Conservation (phyloP, 2,329 filamentous ascomycete species). For the Penicillium frequentans region DNA sequence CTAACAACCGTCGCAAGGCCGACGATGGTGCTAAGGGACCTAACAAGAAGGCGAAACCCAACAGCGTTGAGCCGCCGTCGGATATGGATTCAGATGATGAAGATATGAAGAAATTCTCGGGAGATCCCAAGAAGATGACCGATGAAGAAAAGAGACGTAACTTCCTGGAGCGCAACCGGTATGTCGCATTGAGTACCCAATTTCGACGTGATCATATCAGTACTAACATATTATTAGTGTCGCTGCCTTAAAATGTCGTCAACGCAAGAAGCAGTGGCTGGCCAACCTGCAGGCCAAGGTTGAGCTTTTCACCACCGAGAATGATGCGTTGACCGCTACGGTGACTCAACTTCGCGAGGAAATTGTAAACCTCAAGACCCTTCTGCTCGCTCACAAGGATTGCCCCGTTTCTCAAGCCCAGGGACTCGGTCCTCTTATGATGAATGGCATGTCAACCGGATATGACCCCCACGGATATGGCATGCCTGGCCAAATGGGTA, state of each 20-base stretch:
- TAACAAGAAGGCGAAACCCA: constrained; percentile 72
- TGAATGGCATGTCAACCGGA: constrained; percentile 42
- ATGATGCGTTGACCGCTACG: constrained; percentile 80
- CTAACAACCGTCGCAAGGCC: constrained; percentile 75
- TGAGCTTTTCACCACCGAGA: constrained; percentile 87
- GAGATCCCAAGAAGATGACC: constrained; percentile 78
- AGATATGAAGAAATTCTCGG: constrained; percentile 50
- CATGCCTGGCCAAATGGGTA: constrained; percentile 43
- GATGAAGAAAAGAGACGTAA: constrained; percentile 99
- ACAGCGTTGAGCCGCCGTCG: constrained; percentile 39
- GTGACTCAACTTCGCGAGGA: constrained; percentile 86
- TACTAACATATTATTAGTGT: constrained; percentile 60
- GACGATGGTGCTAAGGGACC: constrained; percentile 70
- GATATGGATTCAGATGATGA: constrained; percentile 54
- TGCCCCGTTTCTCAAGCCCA: constrained; percentile 90
- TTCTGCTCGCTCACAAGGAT: constrained; percentile 92
- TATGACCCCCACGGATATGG: constrained; percentile 45
- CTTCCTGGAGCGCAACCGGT: constrained; percentile 95
- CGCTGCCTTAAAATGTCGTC: constrained; percentile 92
- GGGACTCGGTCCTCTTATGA: constrained; percentile 55
- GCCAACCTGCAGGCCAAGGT: constrained; percentile 93
- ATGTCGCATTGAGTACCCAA: constrained; percentile 33
- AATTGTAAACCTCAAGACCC: constrained; percentile 89
- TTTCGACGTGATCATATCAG: background rate
- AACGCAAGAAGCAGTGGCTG: constrained; percentile 98